A percentile compares a stretch with the other conserved stretches of the same genome.
phyloP scores from a whole-genome alignment of 441 rosid genomes.

The Croton setiger region DNA sequence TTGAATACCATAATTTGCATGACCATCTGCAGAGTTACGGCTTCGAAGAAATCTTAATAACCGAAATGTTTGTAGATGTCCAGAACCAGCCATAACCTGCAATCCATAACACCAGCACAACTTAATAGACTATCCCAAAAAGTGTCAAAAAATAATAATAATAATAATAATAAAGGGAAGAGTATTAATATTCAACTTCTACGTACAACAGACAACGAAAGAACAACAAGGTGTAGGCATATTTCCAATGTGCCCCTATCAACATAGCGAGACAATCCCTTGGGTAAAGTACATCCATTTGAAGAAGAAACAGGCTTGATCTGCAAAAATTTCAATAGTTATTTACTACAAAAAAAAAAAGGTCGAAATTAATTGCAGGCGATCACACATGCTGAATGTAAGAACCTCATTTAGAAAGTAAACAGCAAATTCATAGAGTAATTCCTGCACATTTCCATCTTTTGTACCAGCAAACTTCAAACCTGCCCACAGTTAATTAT shows the following conservation, averaged over 20 bases:
- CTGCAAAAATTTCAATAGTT: constrained; percentile 42
- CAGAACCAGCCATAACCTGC: constrained; percentile 99
- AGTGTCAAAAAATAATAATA: neutral
- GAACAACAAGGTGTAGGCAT: constrained; percentile 85
- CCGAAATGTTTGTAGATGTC: constrained; percentile 84
- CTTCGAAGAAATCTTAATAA: constrained; percentile 80
- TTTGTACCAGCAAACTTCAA: constrained; percentile 92
- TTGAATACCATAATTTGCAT: constrained; percentile 88
- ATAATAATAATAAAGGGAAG: constrained; percentile 1
- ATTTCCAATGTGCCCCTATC: constrained; percentile 95
- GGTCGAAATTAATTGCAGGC: constrained; percentile 17
- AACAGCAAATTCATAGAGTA: constrained; percentile 77
- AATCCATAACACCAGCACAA: constrained; percentile 18
- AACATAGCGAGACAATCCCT: constrained; percentile 74
- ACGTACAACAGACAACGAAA: constrained; percentile 87
- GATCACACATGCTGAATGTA: constrained; percentile 23
- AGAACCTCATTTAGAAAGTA: constrained; percentile 88
- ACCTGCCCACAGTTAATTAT: constrained; percentile 48
- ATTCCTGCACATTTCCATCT: constrained; percentile 85
- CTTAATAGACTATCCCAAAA: constrained; percentile 19
- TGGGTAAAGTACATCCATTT: constrained; percentile 53
- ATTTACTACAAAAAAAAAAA: constrained; percentile 19
- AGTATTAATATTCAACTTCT: constrained; percentile 20
- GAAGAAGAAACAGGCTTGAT: constrained; percentile 75
- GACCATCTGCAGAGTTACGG: constrained; percentile 82